phyloP scores from a whole-genome alignment of 1,284 basidiomycete species.

The Butyriboletus appendiculatus region DNA sequence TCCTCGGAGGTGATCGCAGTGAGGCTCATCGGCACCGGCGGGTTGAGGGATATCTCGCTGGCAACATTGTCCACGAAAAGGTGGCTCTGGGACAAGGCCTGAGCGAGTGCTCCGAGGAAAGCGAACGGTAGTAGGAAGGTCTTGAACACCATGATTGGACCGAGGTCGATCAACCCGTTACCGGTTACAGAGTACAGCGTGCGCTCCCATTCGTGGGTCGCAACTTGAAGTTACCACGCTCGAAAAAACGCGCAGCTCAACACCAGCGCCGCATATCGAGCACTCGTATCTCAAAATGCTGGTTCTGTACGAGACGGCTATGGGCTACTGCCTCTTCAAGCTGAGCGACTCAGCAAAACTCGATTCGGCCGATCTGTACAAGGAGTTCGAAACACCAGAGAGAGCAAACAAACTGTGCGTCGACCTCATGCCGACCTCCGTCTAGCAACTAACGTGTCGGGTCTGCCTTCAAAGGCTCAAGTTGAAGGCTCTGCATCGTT shows the following conservation, averaged over 20 bases:
- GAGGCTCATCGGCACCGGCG: slow-evolving; percentile 5
- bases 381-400: slow-evolving; percentile 92
- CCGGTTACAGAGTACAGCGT: background rate
- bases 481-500: slow-evolving; percentile 94
- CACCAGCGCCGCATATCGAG: background rate
- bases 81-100: slow-evolving; percentile 9
- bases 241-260: slow-evolving; percentile 28
- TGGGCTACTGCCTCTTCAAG: slow-evolving; percentile 98
- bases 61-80: slow-evolving; percentile 1
- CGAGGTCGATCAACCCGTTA: background rate
- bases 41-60: background rate
- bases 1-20: slow-evolving; percentile 37
- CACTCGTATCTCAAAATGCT: slow-evolving; percentile 55
- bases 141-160: slow-evolving; percentile 1
- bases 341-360: slow-evolving; percentile 90
- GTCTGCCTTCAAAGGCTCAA: slow-evolving; percentile 66
- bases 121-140: slow-evolving; percentile 7
- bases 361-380: slow-evolving; percentile 83
- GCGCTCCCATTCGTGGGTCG: slow-evolving; percentile 18
- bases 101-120: slow-evolving; percentile 3
- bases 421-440: slow-evolving; percentile 3
- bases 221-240: slow-evolving; percentile 31
- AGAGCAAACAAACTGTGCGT: slow-evolving; percentile 89
- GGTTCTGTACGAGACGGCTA: slow-evolving; percentile 82
- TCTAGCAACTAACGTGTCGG: slow-evolving; percentile 2